These are phyloP conservation scores for Pharnaceum exiguum DNA, from an alignment of 148 eudicot species.

Conservation along the genomic window DNA sequence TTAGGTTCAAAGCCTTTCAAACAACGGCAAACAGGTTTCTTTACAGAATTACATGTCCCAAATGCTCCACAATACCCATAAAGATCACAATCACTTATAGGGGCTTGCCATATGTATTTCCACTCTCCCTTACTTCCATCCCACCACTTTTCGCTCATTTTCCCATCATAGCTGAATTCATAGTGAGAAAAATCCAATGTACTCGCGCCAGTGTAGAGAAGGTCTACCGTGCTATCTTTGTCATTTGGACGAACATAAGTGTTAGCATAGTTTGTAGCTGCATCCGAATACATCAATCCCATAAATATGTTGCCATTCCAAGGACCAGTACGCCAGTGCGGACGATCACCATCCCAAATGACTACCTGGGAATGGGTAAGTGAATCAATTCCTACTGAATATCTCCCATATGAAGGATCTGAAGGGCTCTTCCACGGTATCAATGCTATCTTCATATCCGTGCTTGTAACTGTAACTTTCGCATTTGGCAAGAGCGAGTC, in stretches of 20 bases:
- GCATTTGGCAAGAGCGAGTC: slow-evolving; percentile 22
- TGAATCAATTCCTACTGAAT: slow-evolving; percentile 25
- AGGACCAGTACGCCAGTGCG: slow-evolving; percentile 34
- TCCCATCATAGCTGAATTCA: slow-evolving; percentile 25
- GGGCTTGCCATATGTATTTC: slow-evolving; percentile 22
- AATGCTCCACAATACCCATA: slow-evolving; percentile 27
- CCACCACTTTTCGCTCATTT: slow-evolving; percentile 26
- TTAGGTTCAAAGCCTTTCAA: slow-evolving; percentile 26
- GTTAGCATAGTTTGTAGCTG: slow-evolving; percentile 24
- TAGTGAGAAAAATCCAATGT: slow-evolving; percentile 26
- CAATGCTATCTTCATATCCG: slow-evolving; percentile 14
- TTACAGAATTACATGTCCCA: slow-evolving; percentile 19
- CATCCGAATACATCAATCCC: slow-evolving; percentile 24
- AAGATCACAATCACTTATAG: slow-evolving; percentile 19
- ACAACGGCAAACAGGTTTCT: slow-evolving; percentile 18
- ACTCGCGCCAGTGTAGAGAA: slow-evolving; percentile 24
- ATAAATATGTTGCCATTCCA: slow-evolving; percentile 35
- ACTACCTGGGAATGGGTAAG: slow-evolving; percentile 19
- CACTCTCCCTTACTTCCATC: slow-evolving; percentile 17
- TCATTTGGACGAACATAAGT: slow-evolving; percentile 17
- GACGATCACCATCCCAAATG: slow-evolving; percentile 22
- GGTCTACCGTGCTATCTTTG: not conserved
- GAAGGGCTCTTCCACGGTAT: slow-evolving; percentile 28
- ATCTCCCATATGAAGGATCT: slow-evolving; percentile 31
- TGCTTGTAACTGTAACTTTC: slow-evolving; percentile 1